Conservation (phyloP, 495 filamentous ascomycete genomes). For the Aspergillus bridgeri region DNA sequence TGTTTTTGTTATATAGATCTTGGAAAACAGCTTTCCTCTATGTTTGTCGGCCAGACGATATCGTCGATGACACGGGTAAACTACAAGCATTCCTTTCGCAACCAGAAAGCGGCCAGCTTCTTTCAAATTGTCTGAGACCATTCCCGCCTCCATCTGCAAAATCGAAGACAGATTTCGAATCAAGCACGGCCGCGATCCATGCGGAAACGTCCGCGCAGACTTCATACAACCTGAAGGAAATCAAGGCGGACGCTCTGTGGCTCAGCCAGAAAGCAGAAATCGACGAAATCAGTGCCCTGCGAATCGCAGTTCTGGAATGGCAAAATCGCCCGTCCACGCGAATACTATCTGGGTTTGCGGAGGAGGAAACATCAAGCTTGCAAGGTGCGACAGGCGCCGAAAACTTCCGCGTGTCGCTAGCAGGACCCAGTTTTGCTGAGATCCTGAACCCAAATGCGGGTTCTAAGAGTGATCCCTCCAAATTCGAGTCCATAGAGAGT, state of each 20-base stretch:
- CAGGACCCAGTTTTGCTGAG: slow-evolving; percentile 39
- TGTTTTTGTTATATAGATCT: slow-evolving; percentile 49
- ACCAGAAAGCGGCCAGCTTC: slow-evolving; percentile 58
- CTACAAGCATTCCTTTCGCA: slow-evolving; percentile 65
- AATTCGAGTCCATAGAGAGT: slow-evolving; percentile 53
- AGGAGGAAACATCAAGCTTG: slow-evolving; percentile 64
- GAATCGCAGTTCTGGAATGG: slow-evolving; percentile 79
- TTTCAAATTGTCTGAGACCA: slow-evolving; percentile 60
- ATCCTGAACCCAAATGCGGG: slow-evolving; percentile 29
- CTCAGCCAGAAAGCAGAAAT: slow-evolving; percentile 71
- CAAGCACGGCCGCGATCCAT: slow-evolving; percentile 87
- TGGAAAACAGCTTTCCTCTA: slow-evolving; percentile 72
- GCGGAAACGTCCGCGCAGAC: slow-evolving; percentile 65
- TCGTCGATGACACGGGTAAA: slow-evolving; percentile 44
- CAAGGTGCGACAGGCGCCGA: slow-evolving; percentile 61
- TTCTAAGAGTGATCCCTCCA: slow-evolving; percentile 46
- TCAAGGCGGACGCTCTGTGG: slow-evolving; percentile 85
- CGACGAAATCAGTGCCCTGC: slow-evolving; percentile 77
- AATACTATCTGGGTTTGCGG: slow-evolving; percentile 61
- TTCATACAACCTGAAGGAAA: slow-evolving; percentile 69
- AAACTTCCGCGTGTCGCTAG: slow-evolving; percentile 50
- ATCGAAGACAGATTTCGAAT: slow-evolving; percentile 72
- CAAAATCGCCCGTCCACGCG: slow-evolving; percentile 66
- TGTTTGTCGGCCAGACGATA: slow-evolving; percentile 51
- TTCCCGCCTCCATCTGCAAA: slow-evolving; percentile 57